Evolutionary conservation across 805 yeast genomes (phyloP).

Genomic region (Zygosaccharomyces kombuchaensis): DNA sequence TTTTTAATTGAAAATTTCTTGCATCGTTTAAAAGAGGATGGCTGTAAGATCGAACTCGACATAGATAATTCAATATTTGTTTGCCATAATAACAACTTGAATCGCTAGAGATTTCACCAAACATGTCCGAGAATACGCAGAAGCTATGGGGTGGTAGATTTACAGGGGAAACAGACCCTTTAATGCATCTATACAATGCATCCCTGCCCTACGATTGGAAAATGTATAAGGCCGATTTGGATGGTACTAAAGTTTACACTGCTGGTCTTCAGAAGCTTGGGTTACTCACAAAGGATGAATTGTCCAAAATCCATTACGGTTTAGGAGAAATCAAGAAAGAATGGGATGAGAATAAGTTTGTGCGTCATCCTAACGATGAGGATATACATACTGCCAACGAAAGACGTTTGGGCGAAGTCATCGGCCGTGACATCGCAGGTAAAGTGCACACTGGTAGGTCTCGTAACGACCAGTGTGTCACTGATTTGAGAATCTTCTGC

Average conservation of each 20-base stretch:
- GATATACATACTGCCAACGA: slow-evolving; percentile 99
- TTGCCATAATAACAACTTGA: not conserved
- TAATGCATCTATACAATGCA: slow-evolving; percentile 96
- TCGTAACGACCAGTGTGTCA: slow-evolving; percentile 97
- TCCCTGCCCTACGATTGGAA: slow-evolving; percentile 92
- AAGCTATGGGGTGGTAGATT: slow-evolving; percentile 98
- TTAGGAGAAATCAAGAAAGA: slow-evolving; percentile 65
- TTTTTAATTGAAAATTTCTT: no score
- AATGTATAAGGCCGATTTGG: slow-evolving; percentile 91
- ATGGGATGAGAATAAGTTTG: slow-evolving; percentile 70
- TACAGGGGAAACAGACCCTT: slow-evolving; percentile 94
- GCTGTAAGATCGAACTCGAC: not conserved
- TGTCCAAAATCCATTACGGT: slow-evolving; percentile 79
- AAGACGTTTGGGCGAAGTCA: slow-evolving; percentile 93
- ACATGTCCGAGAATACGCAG: slow-evolving; percentile 39
- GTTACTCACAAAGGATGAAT: slow-evolving; percentile 66
- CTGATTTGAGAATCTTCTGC: slow-evolving; percentile 95
- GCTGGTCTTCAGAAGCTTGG: slow-evolving; percentile 78
- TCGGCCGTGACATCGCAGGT: slow-evolving; percentile 91
- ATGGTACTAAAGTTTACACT: slow-evolving; percentile 92
- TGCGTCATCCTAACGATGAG: slow-evolving; percentile 56
- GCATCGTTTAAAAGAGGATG: no score
- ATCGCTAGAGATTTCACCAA: not conserved
- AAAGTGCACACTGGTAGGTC: slow-evolving; percentile 99
- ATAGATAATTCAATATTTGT: not conserved